phyloP scores from a whole-genome alignment of 768 basidiomycete species.

The Dentipellis sp. region DNA sequence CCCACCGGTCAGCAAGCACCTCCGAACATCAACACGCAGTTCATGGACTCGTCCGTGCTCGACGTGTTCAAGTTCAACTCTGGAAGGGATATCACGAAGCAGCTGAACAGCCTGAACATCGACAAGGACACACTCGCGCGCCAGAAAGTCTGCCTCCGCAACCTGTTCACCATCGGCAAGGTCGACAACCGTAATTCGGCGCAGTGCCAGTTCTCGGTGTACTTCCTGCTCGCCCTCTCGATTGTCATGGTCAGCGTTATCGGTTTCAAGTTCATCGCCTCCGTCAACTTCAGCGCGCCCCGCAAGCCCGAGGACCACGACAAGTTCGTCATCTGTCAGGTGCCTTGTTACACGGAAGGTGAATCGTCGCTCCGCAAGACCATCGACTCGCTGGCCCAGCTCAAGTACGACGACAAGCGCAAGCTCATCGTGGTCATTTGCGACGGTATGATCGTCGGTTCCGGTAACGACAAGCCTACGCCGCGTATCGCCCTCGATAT shows the following conservation, averaged over 20 bases:
- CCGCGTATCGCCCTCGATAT: conserved; percentile 96
- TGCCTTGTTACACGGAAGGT: conserved; percentile 98
- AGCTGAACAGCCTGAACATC: conserved; percentile 52
- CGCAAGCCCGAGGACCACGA: conserved; percentile 91
- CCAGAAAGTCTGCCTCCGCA: conserved; percentile 86
- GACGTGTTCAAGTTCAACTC: conserved; percentile 68
- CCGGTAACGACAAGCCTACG: conserved; percentile 92
- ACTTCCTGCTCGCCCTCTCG: conserved; percentile 84
- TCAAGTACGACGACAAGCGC: conserved; percentile 98
- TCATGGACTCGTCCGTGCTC: conserved; percentile 66
- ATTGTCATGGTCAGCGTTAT: conserved; percentile 91
- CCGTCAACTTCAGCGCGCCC: conserved; percentile 70
- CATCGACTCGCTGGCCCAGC: conserved; percentile 87
- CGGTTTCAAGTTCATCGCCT: conserved; percentile 93
- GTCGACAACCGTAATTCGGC: conserved; percentile 88
- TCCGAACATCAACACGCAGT: conserved; percentile 36
- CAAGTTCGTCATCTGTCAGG: conserved; percentile 96
- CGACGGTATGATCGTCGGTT: conserved; percentile 97
- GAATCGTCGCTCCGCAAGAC: conserved; percentile 76
- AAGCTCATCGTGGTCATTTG: conserved; percentile 91
- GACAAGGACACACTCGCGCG: conserved; percentile 49
- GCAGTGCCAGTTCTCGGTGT: conserved; percentile 86
- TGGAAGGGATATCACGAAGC: conserved; percentile 77
- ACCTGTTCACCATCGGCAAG: conserved; percentile 86
- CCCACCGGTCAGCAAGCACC: conserved; percentile 36